Evolutionary conservation across 495 filamentous ascomycete genomes (phyloP).

Genomic region (Aspergillus avenaceus): DNA sequence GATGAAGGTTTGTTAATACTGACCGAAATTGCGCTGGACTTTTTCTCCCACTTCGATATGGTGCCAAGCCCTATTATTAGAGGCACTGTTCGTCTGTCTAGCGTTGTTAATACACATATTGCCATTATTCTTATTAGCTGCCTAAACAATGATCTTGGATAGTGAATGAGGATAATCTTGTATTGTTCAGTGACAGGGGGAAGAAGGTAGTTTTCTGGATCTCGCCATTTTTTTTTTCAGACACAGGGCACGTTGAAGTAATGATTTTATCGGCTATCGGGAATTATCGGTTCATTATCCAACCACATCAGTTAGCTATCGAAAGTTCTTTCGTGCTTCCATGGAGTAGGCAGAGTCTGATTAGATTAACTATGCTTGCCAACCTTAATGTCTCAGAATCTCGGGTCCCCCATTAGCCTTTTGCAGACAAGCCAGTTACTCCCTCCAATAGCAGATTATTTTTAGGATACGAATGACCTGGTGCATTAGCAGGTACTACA

Average conservation of each 20-base stretch:
- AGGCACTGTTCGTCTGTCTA: too few relatives aligned
- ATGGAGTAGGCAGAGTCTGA: constrained; percentile 6
- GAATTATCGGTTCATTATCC: not conserved
- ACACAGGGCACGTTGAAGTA: not conserved
- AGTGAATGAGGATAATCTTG: too few relatives aligned
- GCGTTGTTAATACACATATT: too few relatives aligned
- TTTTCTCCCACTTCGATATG: too few relatives aligned
- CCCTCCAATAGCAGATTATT: constrained; percentile 5
- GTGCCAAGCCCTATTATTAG: too few relatives aligned
- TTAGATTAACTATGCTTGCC: constrained; percentile 11
- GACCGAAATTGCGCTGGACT: not conserved
- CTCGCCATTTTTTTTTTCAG: too few relatives aligned
- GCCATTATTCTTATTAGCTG: too few relatives aligned
- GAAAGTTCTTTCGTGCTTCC: constrained; percentile 16
- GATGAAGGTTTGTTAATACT: not conserved
- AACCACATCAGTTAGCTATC: constrained; percentile 4
- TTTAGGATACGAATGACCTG: constrained; percentile 5
- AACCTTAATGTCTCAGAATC: constrained; percentile 11
- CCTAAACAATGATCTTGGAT: too few relatives aligned
- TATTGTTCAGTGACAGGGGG: too few relatives aligned
- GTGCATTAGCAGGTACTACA: not conserved
- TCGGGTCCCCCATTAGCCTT: constrained; percentile 4
- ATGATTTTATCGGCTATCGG: not conserved
- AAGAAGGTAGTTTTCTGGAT: too few relatives aligned
- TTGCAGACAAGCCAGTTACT: constrained; percentile 2